Evolutionary conservation across 1,139 yeast genomes (phyloP).

Genomic region (Wickerhamomyces sp.): DNA sequence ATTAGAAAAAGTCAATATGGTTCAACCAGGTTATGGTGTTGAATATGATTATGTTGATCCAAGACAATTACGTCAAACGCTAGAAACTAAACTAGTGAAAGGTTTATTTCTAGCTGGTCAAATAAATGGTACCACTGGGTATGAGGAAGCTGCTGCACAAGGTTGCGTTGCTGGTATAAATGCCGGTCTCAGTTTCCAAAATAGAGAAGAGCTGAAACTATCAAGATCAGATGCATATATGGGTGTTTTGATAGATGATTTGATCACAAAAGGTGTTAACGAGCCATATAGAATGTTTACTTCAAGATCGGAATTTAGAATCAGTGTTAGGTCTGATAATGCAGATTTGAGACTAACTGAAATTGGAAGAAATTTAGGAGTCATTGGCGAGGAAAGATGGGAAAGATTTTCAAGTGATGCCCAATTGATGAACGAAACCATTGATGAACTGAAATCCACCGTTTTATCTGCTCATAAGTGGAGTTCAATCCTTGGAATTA

Average conservation of each 20-base stretch:
- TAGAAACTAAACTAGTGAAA: conserved; percentile 75
- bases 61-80: conserved; percentile 67
- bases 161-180: conserved; percentile 95
- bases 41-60: conserved; percentile 98
- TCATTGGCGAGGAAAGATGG: conserved; percentile 62
- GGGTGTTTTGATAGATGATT: conserved; percentile 91
- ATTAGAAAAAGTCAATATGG: conserved; percentile 77
- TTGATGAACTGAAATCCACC: conserved; percentile 37
- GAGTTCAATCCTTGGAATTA: conserved; percentile 37
- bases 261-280: conserved; percentile 91
- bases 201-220: conserved; percentile 47
- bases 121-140: conserved; percentile 97
- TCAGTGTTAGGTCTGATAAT: conserved; percentile 87
- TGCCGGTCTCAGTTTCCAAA: conserved; percentile 46
- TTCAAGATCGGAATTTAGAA: conserved; percentile 88
- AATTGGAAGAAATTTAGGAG: conserved; percentile 63
- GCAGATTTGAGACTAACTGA: conserved; percentile 84
- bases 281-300: conserved; percentile 99
- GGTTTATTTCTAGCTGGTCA: conserved; percentile 94
- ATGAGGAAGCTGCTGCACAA: conserved; percentile 98
- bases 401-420: conserved; percentile 42
- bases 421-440: conserved; percentile 40
- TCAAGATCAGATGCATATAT: conserved; percentile 81
- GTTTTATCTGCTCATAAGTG: conserved; percentile 39
- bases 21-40: conserved; percentile 97